A percentile compares a stretch with the other conserved stretches of the same genome.
phyloP scores from a whole-genome alignment of 352 stramenopile genomes.

The Phytophthora pini region DNA sequence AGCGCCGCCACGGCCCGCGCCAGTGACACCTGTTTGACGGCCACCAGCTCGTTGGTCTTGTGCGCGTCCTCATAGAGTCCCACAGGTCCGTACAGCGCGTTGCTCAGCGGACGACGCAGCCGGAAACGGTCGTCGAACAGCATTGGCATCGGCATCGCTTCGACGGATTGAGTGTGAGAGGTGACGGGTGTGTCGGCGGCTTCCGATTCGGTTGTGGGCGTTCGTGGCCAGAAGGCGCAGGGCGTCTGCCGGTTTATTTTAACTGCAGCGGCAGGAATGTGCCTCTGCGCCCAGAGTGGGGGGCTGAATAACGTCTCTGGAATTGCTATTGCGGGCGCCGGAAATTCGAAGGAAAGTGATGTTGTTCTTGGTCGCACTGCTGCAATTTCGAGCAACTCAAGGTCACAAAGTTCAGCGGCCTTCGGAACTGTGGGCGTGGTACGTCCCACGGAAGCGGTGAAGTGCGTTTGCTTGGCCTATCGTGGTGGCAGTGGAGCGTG shows the following conservation, averaged over 20 bases:
- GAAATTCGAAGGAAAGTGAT: not conserved
- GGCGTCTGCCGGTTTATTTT: not conserved
- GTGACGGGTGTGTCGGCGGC: not conserved
- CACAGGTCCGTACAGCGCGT: slow-evolving; percentile 54
- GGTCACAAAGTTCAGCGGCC: not conserved
- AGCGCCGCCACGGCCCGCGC: slow-evolving; percentile 32
- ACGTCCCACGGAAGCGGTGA: too few relatives aligned
- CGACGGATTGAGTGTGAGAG: not conserved
- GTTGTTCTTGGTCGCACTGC: not conserved
- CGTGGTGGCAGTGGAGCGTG: too few relatives aligned
- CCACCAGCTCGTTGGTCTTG: slow-evolving; percentile 37
- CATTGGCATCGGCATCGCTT: not conserved
- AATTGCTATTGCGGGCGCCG: not conserved
- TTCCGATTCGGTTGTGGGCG: slow-evolving; percentile 2
- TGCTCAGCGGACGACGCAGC: slow-evolving; percentile 12
- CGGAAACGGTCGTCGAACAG: slow-evolving; percentile 23
- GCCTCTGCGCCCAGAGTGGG: too few relatives aligned
- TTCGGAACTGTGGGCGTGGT: too few relatives aligned
- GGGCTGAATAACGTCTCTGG: not conserved
- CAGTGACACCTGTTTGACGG: slow-evolving; percentile 59
- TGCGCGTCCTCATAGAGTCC: slow-evolving; percentile 50
- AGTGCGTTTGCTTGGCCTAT: too few relatives aligned
- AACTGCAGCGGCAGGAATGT: not conserved
- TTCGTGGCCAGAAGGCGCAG: not conserved
- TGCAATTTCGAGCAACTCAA: not conserved